phyloP scores from a whole-genome alignment of 2,329 filamentous ascomycete species.

The Lomentospora prolificans region DNA sequence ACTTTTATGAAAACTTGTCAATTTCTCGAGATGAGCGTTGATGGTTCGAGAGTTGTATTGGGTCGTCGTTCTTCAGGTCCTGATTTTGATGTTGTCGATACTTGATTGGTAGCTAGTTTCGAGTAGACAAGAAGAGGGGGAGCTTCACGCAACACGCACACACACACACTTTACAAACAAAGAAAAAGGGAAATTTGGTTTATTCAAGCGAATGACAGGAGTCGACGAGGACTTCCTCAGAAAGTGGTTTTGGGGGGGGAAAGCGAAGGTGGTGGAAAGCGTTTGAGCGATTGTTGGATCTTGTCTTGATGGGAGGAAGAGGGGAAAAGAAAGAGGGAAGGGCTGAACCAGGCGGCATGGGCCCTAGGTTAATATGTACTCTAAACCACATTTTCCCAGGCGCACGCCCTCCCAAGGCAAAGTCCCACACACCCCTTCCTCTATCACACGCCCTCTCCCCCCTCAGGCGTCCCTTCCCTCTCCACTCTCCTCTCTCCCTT shows the following conservation, averaged over 20 bases:
- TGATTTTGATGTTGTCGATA: neutral
- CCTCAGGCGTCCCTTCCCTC: neutral
- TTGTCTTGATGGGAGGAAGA: constrained; percentile 11
- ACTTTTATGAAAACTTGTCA: no score
- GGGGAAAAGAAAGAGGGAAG: constrained; percentile 15
- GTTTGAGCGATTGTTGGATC: constrained; percentile 6
- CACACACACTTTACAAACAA: constrained; percentile 8
- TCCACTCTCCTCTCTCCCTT: neutral
- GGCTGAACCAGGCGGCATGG: constrained; percentile 9
- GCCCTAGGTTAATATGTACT: constrained; percentile 3
- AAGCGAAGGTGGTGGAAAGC: constrained; percentile 36
- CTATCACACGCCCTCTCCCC: neutral
- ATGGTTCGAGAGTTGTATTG: neutral
- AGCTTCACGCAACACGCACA: constrained; percentile 2
- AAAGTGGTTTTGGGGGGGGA: constrained; percentile 27
- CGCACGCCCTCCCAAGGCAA: neutral
- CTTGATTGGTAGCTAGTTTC: neutral
- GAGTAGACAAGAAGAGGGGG: neutral
- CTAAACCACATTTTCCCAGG: neutral
- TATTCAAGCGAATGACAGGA: constrained; percentile 63
- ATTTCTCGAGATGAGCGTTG: neutral
- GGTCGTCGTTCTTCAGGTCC: constrained; percentile 1
- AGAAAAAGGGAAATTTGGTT: constrained; percentile 6
- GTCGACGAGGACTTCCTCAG: constrained; percentile 63
- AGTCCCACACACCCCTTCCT: neutral